Evolutionary conservation across 1,284 basidiomycete species (phyloP), one percentile per base, ranked within the genome.

Genomic region (Lignosus rhinocerotis): DNA sequence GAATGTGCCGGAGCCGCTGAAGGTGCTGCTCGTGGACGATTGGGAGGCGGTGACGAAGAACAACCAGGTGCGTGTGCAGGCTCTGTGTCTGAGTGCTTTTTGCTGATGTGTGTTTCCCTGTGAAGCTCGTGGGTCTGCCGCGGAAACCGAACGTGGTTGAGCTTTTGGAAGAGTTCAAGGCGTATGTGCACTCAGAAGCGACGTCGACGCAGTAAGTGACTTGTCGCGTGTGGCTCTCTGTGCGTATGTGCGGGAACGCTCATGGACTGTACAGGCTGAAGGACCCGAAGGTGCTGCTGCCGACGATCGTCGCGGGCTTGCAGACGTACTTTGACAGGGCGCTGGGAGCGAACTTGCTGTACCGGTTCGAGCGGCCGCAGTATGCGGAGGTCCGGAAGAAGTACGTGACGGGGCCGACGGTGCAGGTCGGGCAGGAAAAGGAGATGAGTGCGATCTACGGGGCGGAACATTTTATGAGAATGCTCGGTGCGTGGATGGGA

Each of bases 21-120:
- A 98, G 73, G 81, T 90, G 33, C 82, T 92, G 59, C 80, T 99
- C 14, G 96, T 99, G 1, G 96, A 99, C 68, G 97, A 99, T 69
- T 99, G 96, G 96, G 96, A 99, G 76, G 87, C 90, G 16, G 87
- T 99, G 43, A 99, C 96, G 53, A 98, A 98, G 78, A 93, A 96
- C 70, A 88, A 87, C 69, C 91, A 93, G 83, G 94, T 90, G 50
- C 45, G 77, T 47, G 6, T 25, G 21, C 30, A 6, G 25, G 4
- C 6, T 16, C 14, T 14, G 8, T 43, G 7, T 12, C 9, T 33
- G 12, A 33, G n/a, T n/a, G n/a, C n/a, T 10, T 7, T 11, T 9
- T 3, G 8, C 30, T 54, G 12, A 43, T 45, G 25, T 30, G 30
- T 25, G 21, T 14, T 21, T 3, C 17, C 32, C 11, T 21, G 36